phyloP scores from a whole-genome alignment of 176 grass and related monocot species.

The Olyra latifolia region DNA sequence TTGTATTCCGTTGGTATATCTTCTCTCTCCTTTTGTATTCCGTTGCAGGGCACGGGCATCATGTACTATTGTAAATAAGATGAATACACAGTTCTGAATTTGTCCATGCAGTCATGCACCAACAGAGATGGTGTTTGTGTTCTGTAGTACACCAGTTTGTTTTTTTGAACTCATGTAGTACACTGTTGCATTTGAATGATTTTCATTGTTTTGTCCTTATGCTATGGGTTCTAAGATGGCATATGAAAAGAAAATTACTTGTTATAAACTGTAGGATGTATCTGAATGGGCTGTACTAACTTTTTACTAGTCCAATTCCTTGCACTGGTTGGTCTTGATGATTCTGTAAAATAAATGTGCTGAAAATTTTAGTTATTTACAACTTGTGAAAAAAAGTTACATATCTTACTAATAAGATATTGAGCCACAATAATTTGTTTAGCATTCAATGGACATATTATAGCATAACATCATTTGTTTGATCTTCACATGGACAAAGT shows the following conservation, averaged over 20 bases:
- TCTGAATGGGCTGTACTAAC: not conserved
- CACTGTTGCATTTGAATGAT: not conserved
- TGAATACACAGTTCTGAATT: conserved; percentile 10
- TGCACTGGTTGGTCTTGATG: not conserved
- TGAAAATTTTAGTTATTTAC: not conserved
- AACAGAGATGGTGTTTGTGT: not conserved
- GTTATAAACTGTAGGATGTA: not conserved
- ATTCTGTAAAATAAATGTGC: conserved; percentile 8
- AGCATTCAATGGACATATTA: not conserved
- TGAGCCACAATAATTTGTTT: not conserved
- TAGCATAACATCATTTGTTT: not conserved
- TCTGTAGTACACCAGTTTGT: not conserved
- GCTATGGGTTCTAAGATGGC: not conserved
- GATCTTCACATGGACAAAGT: not conserved
- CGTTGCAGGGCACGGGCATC: too few relatives aligned
- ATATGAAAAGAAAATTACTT: not conserved
- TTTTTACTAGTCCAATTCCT: not conserved
- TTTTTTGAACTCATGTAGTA: not conserved
- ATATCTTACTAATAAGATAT: not conserved
- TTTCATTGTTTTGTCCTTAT: not conserved
- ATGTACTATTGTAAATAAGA: not conserved
- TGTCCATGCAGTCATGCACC: not conserved
- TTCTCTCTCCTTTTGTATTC: too few relatives aligned
- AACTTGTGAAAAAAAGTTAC: not conserved
- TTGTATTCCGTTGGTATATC: too few relatives aligned